Conservation (phyloP, 2,329 filamentous ascomycete genomes). For the Aspergillus vadensis region DNA sequence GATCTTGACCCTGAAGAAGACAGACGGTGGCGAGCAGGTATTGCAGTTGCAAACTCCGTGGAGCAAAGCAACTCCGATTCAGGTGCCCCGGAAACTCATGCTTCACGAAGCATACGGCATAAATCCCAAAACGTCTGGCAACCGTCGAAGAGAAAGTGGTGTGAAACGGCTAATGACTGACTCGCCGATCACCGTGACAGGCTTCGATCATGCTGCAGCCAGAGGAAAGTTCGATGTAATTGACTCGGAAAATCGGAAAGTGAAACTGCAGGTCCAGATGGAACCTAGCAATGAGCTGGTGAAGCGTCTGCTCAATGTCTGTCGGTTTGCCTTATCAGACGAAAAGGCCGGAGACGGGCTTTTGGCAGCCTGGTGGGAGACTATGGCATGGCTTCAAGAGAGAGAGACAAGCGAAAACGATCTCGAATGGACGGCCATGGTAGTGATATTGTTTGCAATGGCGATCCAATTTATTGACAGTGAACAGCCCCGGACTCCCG, state of each 20-base stretch:
- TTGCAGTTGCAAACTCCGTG: conserved; percentile 75
- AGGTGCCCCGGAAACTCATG: conserved; percentile 60
- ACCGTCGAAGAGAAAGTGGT: conserved; percentile 56
- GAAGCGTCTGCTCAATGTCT: conserved; percentile 60
- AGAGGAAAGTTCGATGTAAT: conserved; percentile 67
- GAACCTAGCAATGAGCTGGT: conserved; percentile 67
- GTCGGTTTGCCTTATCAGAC: conserved; percentile 65
- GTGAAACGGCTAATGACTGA: conserved; percentile 49
- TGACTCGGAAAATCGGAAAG: conserved; percentile 62
- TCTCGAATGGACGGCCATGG: conserved; percentile 69
- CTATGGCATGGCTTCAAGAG: conserved; percentile 66
- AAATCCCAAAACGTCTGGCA: conserved; percentile 55
- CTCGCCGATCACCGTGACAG: conserved; percentile 47
- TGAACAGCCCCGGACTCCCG: conserved; percentile 34
- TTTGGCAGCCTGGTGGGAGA: conserved; percentile 72
- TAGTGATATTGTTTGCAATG: conserved; percentile 65
- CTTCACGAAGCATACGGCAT: conserved; percentile 63
- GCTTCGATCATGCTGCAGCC: conserved; percentile 60
- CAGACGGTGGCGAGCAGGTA: conserved; percentile 63
- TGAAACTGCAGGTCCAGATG: conserved; percentile 69
- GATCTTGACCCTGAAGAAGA: conserved; percentile 70
- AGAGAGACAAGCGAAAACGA: conserved; percentile 53
- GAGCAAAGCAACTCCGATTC: conserved; percentile 69
- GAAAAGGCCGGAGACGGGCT: conserved; percentile 61
- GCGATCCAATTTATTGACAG: conserved; percentile 60